Percentiles rank a stretch among this genome's conserved stretches.
Evolutionary conservation across 2,329 filamentous ascomycete species (phyloP).

Genomic region (Penicillium sp.): DNA sequence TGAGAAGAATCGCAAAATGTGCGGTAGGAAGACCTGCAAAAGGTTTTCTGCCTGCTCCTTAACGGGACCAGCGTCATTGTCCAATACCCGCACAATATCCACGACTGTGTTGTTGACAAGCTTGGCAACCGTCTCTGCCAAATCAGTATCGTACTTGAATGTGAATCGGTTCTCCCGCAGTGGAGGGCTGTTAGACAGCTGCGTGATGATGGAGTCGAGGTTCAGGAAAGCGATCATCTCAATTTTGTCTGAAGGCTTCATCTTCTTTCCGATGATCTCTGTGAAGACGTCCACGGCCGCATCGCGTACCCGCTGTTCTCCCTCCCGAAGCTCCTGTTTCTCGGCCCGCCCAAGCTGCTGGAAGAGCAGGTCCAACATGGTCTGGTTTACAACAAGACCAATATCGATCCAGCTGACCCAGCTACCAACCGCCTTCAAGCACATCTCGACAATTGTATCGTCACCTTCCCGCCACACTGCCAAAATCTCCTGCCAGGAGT

Average conservation of each 20-base stretch:
- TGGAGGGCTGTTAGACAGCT: conserved; percentile 79
- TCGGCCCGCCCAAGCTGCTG: conserved; percentile 77
- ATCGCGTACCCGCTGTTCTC: conserved; percentile 79
- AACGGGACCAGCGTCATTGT: conserved; percentile 60
- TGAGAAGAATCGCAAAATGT: conserved; percentile 88
- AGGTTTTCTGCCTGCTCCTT: conserved; percentile 75
- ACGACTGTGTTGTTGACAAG: conserved; percentile 86
- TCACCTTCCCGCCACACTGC: conserved; percentile 69
- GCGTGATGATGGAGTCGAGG: conserved; percentile 76
- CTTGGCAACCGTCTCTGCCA: conserved; percentile 92
- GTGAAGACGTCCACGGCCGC: conserved; percentile 92
- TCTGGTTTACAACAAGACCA: conserved; percentile 82
- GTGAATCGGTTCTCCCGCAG: conserved; percentile 76
- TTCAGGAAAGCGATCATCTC: conserved; percentile 91
- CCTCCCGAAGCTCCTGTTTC: conserved; percentile 60
- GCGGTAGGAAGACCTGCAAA: conserved; percentile 74
- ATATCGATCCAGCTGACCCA: conserved; percentile 99
- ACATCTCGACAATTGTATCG: conserved; percentile 77
- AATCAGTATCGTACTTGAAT: conserved; percentile 86
- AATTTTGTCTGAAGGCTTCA: conserved; percentile 90
- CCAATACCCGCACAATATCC: conserved; percentile 83
- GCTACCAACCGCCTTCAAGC: conserved; percentile 84
- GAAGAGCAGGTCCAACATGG: conserved; percentile 80
- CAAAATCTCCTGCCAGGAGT: conserved; percentile 89
- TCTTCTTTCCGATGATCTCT: conserved; percentile 96